phyloP scores from a whole-genome alignment of 305 asterid species.

The Solanum hybrid region DNA sequence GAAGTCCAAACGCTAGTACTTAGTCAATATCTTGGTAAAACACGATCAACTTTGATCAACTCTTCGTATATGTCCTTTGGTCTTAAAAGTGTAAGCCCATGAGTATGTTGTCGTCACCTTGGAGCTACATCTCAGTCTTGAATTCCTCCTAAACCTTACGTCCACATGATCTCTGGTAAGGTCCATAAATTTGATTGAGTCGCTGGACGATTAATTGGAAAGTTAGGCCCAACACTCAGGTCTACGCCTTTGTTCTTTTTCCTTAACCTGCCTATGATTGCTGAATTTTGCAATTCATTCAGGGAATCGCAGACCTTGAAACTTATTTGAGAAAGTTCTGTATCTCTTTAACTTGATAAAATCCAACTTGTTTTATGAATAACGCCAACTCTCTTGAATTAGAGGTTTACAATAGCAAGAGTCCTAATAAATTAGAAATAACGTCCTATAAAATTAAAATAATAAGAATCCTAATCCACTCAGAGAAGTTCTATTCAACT shows the following conservation, averaged over 20 bases:
- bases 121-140: not conserved
- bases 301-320: not conserved
- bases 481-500: not conserved
- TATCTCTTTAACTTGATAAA: not conserved
- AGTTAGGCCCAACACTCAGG: not conserved
- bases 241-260: not conserved
- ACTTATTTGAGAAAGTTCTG: not conserved
- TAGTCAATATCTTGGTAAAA: not conserved
- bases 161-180: not conserved
- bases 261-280: not conserved
- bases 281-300: not conserved
- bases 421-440: not conserved
- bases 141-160: not conserved
- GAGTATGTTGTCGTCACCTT: not conserved
- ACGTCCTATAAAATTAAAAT: not conserved
- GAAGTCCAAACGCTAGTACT: not conserved
- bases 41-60: not conserved
- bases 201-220: not conserved
- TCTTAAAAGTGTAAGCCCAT: not conserved
- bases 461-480: not conserved
- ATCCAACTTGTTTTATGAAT: not conserved
- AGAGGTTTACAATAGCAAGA: not conserved
- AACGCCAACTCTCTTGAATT: not conserved
- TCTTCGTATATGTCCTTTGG: not conserved
- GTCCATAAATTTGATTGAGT: not conserved